Base-by-base conservation (phyloP, 2,329 filamentous ascomycete genomes). In the Anthostomella pinea region DNA sequence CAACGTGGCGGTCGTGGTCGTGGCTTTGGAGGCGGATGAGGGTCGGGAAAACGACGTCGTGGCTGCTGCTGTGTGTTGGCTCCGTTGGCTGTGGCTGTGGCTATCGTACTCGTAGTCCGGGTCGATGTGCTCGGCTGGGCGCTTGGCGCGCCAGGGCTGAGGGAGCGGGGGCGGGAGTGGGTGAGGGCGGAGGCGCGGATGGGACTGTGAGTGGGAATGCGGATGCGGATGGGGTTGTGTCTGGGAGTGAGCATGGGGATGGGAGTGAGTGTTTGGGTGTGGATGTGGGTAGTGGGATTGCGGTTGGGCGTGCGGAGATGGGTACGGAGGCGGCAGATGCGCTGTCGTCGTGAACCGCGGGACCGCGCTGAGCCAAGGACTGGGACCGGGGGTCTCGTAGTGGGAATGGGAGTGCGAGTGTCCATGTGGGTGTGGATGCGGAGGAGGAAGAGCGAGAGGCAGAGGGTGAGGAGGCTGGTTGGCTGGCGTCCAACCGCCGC, bases 311-410 rank as follows among this genome's bases (percentile, higher is more conserved):
- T 51, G 39, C 4, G 19, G 8, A 18, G 14, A 26, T 15, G 27
- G 19, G 16, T 41, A 27, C 6, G 41, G 17, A 19, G 26, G 32
- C 11, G 36, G 37, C 9, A 49, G 20, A 30, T 52, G 48, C 7
- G 46, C 41, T 3, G 49, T 37, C 3, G 52, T 54, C 14, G 49
- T 52, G 42, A 64, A 64, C 14, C 67, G 60, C 5, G 69, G 69
- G 19, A 72, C 63, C 9, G 68, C 68, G 41, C 65, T 71, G 6
- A 72, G 58, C 50, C 64, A 62, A 4, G 68, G 68, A 38, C 64
- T 67, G 3, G 65, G 56, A 5, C 49, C 50, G 4, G 47, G 44
- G 9, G 45, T 19, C 9, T 53, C 49, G 28, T 57, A 50, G 23
- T 51, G 44, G 13, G 28, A 41, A 6, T 39, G 38, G 10, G 34